Evolutionary conservation across 1,139 yeast species (phyloP).

Genomic region (Yamadazyma buinensis): DNA sequence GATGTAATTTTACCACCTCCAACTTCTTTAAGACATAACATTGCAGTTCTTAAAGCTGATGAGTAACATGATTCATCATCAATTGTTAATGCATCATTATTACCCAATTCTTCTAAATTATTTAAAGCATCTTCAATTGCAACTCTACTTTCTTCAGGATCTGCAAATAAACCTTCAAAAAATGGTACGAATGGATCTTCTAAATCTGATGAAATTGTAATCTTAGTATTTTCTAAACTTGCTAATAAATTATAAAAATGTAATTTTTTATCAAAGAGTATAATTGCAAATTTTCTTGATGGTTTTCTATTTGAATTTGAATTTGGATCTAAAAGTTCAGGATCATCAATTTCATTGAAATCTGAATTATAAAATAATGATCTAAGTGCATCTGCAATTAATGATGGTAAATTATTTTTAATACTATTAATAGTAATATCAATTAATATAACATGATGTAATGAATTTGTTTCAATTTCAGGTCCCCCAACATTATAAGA

Average conservation of each 20-base stretch:
- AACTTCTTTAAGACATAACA: slow-evolving; percentile 54
- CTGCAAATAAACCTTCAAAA: slow-evolving; percentile 73
- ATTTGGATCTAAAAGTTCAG: slow-evolving; percentile 8
- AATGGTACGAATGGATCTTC: slow-evolving; percentile 84
- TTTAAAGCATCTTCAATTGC: slow-evolving; percentile 68
- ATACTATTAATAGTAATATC: slow-evolving; percentile 69
- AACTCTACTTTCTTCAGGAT: slow-evolving; percentile 60
- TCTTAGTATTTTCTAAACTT: slow-evolving; percentile 54
- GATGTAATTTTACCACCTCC: slow-evolving; percentile 85
- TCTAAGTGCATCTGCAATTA: slow-evolving; percentile 73
- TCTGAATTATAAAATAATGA: slow-evolving; percentile 39
- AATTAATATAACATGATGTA: slow-evolving; percentile 74
- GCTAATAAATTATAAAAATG: slow-evolving; percentile 72
- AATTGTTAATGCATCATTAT: slow-evolving; percentile 33
- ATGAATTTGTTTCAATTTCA: slow-evolving; percentile 26
- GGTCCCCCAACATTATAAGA: slow-evolving; percentile 56
- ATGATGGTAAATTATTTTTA: slow-evolving; percentile 58
- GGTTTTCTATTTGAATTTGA: background rate
- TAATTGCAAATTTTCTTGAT: slow-evolving; percentile 54
- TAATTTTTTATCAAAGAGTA: slow-evolving; percentile 71
- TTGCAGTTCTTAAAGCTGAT: slow-evolving; percentile 70
- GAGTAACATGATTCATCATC: slow-evolving; percentile 77
- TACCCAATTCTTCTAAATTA: slow-evolving; percentile 48
- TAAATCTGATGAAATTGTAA: slow-evolving; percentile 66
- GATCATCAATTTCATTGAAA: slow-evolving; percentile 12